Evolutionary conservation across 768 basidiomycete genomes (phyloP).

Genomic region (Pholiota molesta): DNA sequence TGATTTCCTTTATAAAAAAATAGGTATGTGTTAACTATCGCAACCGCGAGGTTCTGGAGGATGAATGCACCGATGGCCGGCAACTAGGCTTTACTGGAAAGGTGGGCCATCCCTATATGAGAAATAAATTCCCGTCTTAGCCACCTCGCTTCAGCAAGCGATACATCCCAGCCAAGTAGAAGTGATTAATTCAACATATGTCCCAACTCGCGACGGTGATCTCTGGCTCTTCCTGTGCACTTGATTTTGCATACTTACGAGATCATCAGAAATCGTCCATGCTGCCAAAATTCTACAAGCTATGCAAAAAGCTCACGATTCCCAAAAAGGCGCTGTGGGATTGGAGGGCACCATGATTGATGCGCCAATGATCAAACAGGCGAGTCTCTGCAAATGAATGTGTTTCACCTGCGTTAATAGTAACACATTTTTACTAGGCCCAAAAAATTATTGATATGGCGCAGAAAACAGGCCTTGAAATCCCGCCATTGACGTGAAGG

Average conservation of each 20-base stretch:
- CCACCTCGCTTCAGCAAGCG: conserved; percentile 66
- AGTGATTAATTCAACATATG: conserved; percentile 76
- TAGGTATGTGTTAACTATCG: conserved; percentile 91
- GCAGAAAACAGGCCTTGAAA: conserved; percentile 52
- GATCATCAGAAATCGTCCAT: conserved; percentile 65
- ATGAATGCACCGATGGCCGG: conserved; percentile 81
- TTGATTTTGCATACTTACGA: neutral
- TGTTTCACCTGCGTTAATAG: neutral
- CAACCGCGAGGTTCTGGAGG: conserved; percentile 61
- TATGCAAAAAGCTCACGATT: conserved; percentile 61
- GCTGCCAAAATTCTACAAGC: conserved; percentile 72
- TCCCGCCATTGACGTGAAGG: conserved; percentile 40
- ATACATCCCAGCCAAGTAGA: conserved; percentile 89
- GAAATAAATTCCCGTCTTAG: conserved; percentile 1
- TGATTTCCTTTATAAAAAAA: neutral
- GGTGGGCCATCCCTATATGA: conserved; percentile 37
- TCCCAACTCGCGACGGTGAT: conserved; percentile 71
- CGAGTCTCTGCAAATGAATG: conserved; percentile 23
- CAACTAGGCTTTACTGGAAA: conserved; percentile 92
- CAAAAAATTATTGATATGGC: conserved; percentile 57
- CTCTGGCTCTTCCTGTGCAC: neutral
- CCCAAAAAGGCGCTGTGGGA: conserved; percentile 70
- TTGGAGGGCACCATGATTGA: conserved; percentile 88
- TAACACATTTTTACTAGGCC: conserved; percentile 28
- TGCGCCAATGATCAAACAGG: conserved; percentile 89